These are phyloP conservation scores for Perkinsus marinus DNA, from an alignment of 169 alveolate genomes.

Conservation along the genomic window DNA sequence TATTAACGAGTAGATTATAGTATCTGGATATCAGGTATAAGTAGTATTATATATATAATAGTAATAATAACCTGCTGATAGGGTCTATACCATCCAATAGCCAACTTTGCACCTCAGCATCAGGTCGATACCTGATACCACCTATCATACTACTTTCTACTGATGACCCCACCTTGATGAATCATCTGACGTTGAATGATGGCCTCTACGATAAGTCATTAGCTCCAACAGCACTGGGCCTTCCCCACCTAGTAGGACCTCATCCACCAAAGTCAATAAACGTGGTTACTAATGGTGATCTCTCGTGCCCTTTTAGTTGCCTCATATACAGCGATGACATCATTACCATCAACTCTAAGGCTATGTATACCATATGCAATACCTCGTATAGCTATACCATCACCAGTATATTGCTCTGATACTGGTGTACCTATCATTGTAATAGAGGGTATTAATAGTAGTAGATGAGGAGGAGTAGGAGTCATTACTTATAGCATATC, in stretches of 20 bases:
- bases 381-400: constrained; percentile 86
- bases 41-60: not conserved
- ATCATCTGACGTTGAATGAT: constrained; percentile 88
- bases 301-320: constrained; percentile 78
- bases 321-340: constrained; percentile 77
- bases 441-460: too few species aligned
- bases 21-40: too few species aligned
- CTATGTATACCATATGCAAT: constrained; percentile 82
- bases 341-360: constrained; percentile 63
- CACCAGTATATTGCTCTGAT: constrained; percentile 83
- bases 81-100: constrained; percentile 48
- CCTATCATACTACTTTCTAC: constrained; percentile 55
- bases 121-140: constrained; percentile 26
- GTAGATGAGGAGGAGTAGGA: too few species aligned
- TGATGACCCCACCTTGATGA: constrained; percentile 69
- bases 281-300: constrained; percentile 41
- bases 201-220: constrained; percentile 85
- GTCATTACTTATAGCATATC: constrained; percentile 71
- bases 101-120: constrained; percentile 54
- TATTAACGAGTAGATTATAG: constrained; percentile 2
- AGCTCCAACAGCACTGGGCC: constrained; percentile 77
- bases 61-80: constrained; percentile 26
- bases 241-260: not conserved
- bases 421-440: constrained; percentile 59
- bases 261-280: constrained; percentile 1